phyloP scores from a whole-genome alignment of 805 yeast species.

The Ogataea sp. region DNA sequence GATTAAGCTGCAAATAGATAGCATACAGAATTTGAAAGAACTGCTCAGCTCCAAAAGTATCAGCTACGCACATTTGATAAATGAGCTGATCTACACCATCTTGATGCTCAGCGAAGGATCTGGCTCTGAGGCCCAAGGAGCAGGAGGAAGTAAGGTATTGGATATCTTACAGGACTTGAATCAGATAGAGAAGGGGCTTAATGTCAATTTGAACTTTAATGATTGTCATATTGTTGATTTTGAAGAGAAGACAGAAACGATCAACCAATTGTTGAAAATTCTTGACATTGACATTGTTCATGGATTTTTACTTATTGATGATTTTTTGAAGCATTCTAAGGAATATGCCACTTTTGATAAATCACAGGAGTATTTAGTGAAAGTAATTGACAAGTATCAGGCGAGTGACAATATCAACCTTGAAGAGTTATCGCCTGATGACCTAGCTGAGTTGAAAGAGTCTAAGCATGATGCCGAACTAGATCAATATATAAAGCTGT shows the following conservation, averaged over 20 bases:
- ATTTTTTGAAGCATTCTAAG: not conserved
- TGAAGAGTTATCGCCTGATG: constrained; percentile 3
- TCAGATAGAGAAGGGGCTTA: constrained; percentile 57
- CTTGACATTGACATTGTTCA: constrained; percentile 46
- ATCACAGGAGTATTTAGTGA: constrained; percentile 21
- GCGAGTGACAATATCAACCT: constrained; percentile 2
- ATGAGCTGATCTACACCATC: constrained; percentile 40
- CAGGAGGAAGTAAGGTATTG: constrained; percentile 18
- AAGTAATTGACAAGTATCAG: constrained; percentile 8
- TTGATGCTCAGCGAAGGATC: constrained; percentile 23
- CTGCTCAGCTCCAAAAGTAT: constrained; percentile 14
- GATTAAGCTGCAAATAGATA: not conserved
- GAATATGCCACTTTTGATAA: constrained; percentile 16
- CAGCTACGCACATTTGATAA: constrained; percentile 33
- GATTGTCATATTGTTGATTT: constrained; percentile 20
- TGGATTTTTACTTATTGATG: constrained; percentile 44
- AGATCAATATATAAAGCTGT: constrained; percentile 6
- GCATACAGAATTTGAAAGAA: constrained; percentile 9
- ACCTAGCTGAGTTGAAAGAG: not conserved
- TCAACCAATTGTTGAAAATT: constrained; percentile 13
- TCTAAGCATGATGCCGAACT: constrained; percentile 2
- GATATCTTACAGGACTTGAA: constrained; percentile 52
- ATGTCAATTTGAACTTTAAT: constrained; percentile 62
- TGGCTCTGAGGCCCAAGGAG: constrained; percentile 5
- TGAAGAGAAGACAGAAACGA: constrained; percentile 10